Percentiles rank a stretch among this genome's conserved stretches.
Conservation (phyloP, 148 eudicot genomes). For the Amaranthus cruentus region DNA sequence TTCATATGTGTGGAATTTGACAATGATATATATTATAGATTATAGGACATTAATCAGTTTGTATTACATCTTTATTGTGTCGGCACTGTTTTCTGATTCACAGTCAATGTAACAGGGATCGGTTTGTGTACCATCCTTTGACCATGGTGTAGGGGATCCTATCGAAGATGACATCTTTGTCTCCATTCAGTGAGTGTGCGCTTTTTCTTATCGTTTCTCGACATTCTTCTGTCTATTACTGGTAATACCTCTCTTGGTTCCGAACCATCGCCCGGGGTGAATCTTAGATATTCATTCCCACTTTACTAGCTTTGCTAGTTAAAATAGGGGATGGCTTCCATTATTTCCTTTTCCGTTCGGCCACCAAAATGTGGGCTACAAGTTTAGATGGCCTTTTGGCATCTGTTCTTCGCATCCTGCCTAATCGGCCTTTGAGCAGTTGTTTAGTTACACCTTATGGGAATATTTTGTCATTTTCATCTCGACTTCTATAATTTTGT, state of each 20-base stretch:
- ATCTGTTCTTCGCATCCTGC: not conserved
- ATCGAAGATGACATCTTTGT: constrained; percentile 91
- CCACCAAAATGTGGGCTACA: not conserved
- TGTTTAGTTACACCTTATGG: not conserved
- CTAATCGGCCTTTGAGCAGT: not conserved
- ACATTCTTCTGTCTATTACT: not conserved
- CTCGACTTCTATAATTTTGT: not conserved
- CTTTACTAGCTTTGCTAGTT: not conserved
- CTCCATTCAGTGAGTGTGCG: constrained; percentile 59
- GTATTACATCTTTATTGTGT: constrained; percentile 5
- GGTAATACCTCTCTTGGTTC: not conserved
- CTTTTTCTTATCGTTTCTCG: not conserved
- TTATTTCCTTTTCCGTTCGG: not conserved
- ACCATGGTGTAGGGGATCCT: constrained; percentile 98
- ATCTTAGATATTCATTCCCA: not conserved
- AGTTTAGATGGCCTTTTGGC: not conserved
- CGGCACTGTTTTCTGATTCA: constrained; percentile 5
- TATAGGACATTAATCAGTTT: not conserved
- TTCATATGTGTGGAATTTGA: too few species aligned
- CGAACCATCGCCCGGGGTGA: not conserved
- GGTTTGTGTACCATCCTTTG: constrained; percentile 89
- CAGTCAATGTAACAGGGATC: constrained; percentile 52
- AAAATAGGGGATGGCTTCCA: not conserved
- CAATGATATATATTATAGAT: too few species aligned
- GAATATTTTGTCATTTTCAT: not conserved